These are phyloP conservation scores for Vanderwaltozyma tropicalis DNA, from an alignment of 805 yeast genomes.

Conservation along the genomic window DNA sequence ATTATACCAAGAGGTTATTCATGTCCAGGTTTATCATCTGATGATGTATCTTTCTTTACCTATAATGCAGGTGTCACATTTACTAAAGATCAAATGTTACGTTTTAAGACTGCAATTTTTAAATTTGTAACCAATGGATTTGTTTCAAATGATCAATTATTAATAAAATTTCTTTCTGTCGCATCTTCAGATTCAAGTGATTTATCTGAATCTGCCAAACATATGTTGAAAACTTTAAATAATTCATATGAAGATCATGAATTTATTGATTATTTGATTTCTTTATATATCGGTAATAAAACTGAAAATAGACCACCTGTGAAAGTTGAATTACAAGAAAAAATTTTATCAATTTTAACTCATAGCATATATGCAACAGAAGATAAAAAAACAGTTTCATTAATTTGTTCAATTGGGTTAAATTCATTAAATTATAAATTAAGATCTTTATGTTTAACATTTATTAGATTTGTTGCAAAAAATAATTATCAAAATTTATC, in stretches of 20 bases:
- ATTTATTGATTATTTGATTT: conserved; percentile 36
- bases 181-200: conserved; percentile 52
- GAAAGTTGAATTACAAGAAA: conserved; percentile 42
- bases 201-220: conserved; percentile 42
- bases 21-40: conserved; percentile 54
- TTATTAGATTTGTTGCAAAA: conserved; percentile 51
- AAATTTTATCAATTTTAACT: conserved; percentile 39
- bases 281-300: conserved; percentile 43
- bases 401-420: conserved; percentile 51
- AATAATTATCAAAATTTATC: conserved; percentile 18
- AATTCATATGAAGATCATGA: conserved; percentile 42
- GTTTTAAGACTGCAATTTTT: conserved; percentile 33
- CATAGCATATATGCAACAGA: conserved; percentile 45
- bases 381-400: conserved; percentile 30
- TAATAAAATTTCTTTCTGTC: conserved; percentile 43
- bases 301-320: conserved; percentile 40
- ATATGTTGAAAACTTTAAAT: conserved; percentile 38
- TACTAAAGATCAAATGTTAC: conserved; percentile 37
- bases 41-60: conserved; percentile 53
- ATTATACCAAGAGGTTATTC: conserved; percentile 35
- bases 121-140: conserved; percentile 25
- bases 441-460: conserved; percentile 48
- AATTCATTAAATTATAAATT: conserved; percentile 41
- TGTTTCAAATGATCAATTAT: conserved; percentile 31
- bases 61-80: conserved; percentile 56